Percentiles rank a stretch among this genome's conserved stretches.
phyloP scores from a whole-genome alignment of 2,329 filamentous ascomycete genomes.

The Cryphonectria nitschkei region DNA sequence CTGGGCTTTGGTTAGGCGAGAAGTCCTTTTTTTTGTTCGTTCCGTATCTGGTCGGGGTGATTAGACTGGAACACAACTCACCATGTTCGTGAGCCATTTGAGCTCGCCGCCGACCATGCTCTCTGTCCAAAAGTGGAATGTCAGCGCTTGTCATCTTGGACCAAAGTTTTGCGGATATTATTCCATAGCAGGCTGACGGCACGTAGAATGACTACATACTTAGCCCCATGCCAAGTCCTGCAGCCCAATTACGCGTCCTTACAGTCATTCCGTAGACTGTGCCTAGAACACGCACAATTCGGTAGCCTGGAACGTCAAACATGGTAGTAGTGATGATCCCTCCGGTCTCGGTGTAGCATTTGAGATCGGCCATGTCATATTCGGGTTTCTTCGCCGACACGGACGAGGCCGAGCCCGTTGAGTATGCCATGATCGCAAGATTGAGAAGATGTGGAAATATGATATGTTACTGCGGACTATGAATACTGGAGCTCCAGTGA shows the following conservation, averaged over 20 bases:
- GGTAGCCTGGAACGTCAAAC: conserved; percentile 64
- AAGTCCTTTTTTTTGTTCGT: background rate
- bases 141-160: background rate
- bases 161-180: background rate
- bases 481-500: background rate
- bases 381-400: conserved; percentile 29
- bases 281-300: conserved; percentile 57
- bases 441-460: background rate
- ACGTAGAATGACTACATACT: conserved; percentile 33
- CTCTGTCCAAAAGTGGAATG: conserved; percentile 33
- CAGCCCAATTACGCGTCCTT: conserved; percentile 59
- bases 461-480: background rate
- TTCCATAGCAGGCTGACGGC: background rate
- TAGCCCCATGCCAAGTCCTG: conserved; percentile 57
- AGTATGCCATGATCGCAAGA: background rate
- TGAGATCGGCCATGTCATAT: conserved; percentile 42
- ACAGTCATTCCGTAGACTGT: conserved; percentile 50
- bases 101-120: conserved; percentile 63
- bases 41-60: background rate
- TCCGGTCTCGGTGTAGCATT: conserved; percentile 65
- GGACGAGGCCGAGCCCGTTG: background rate
- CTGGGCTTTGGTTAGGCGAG: conserved; percentile 30
- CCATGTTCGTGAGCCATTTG: conserved; percentile 60
- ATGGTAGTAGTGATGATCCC: conserved; percentile 66
- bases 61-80: conserved; percentile 29